A percentile compares a stretch with the other conserved stretches of the same genome.
Conservation (phyloP, 2,329 filamentous ascomycete species). For the Fusarium sp. region DNA sequence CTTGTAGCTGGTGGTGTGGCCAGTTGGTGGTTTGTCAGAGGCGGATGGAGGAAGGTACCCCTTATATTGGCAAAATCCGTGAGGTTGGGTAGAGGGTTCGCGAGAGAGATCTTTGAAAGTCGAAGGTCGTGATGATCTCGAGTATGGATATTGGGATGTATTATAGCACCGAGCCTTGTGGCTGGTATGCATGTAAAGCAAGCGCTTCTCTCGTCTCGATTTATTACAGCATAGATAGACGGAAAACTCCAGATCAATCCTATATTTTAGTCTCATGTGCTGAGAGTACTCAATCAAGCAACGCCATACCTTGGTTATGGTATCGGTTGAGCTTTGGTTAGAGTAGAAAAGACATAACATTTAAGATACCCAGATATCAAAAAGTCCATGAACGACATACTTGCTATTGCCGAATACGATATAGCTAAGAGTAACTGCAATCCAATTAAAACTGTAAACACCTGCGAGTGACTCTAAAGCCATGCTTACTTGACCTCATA, state of each 20-base stretch:
- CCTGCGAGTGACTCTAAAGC: too few species aligned
- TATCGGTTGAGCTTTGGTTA: too few species aligned
- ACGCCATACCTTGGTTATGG: too few species aligned
- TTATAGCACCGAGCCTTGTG: background rate
- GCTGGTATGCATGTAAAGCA: background rate
- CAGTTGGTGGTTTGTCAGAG: conserved; percentile 38
- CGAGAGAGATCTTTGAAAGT: conserved; percentile 2
- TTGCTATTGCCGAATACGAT: too few species aligned
- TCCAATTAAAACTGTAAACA: too few species aligned
- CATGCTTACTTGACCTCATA: too few species aligned
- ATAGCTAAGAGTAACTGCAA: too few species aligned
- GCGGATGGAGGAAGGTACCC: conserved; percentile 33
- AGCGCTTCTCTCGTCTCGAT: conserved; percentile 8
- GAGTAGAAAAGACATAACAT: too few species aligned
- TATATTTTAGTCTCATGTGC: background rate
- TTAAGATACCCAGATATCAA: too few species aligned
- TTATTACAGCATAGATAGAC: background rate
- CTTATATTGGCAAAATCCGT: conserved; percentile 7
- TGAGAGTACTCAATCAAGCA: too few species aligned
- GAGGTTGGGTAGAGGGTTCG: background rate
- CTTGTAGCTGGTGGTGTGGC: conserved; percentile 16
- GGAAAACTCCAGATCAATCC: background rate
- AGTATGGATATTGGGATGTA: background rate
- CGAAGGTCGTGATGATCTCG: background rate
- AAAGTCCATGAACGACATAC: too few species aligned